Base-by-base conservation (phyloP, 1,139 yeast genomes). In the Magnusiomyces magnusii region DNA sequence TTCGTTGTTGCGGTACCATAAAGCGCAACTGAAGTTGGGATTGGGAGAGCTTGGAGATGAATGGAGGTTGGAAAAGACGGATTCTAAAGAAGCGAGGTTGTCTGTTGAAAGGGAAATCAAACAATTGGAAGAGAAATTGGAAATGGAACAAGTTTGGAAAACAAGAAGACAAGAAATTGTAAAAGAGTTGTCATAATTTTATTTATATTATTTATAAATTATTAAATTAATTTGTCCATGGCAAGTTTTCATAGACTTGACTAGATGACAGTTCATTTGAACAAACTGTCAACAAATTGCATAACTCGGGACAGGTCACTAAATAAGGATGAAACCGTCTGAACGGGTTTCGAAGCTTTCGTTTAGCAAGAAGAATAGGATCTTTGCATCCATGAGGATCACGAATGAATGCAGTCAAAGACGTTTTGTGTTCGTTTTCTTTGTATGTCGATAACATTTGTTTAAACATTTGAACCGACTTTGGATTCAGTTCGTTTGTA, bases 1-100 rank as follows among this genome's bases (percentile, higher is more conserved):
- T 44, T 79, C 90, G 58, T 78, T 92, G 69, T 82, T 89, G 76
- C 87, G 89, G 71, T 91, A 90, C 71, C 98, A 92, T 72, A 92
- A 86, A 66, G 77, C 79, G 58, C 73, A 77, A 54, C 77, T 80
- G 61, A 79, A 87, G 54, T 75, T 91, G 60, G 92, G 90, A 60
- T 81, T 86, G 44, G 80, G 83, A 54, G 80, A 79, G 55, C 75
- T 80, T 58, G 80, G 83, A 21, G 70, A 66, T 15, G 71, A 77
- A 31, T 82, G 84, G 82, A 73, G 74, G 42, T 74, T 73, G 55
- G 74, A 73, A 56, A 64, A 64, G 59, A 67, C 70, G 15, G 62
- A 66, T 13, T 61, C 63, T 21, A 60, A 57, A 42, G 68, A 68
- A 56, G 72, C 73, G 13, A 63, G 71, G 36, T 61, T 66, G 49